Evolutionary conservation across 352 stramenopile genomes (phyloP).

Genomic region (Detonula confervacea): DNA sequence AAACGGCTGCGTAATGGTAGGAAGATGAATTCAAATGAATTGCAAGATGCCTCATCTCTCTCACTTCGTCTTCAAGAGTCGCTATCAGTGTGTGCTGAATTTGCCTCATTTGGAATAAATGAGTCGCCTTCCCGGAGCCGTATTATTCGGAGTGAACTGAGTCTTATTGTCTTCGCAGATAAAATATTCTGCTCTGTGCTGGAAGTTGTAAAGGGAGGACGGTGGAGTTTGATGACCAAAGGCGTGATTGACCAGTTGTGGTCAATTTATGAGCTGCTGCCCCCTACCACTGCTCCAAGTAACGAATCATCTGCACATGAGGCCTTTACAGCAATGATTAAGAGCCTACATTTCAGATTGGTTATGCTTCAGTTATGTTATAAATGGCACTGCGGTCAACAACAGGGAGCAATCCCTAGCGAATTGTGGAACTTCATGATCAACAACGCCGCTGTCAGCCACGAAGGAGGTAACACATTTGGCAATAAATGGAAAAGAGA

Average conservation of each 20-base stretch:
- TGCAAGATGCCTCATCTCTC: conserved; percentile 5
- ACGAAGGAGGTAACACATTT: not conserved
- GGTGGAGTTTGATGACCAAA: conserved; percentile 21
- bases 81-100: conserved; percentile 37
- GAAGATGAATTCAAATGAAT: conserved; percentile 11
- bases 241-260: conserved; percentile 40
- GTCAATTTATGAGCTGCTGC: conserved; percentile 48
- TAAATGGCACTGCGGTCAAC: conserved; percentile 52
- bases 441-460: not conserved
- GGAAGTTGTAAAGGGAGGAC: conserved; percentile 24
- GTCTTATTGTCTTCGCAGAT: conserved; percentile 40
- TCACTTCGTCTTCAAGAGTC: conserved; percentile 21
- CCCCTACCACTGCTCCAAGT: conserved; percentile 1
- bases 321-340: not conserved
- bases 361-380: conserved; percentile 41
- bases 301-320: not conserved
- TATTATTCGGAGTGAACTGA: conserved; percentile 23
- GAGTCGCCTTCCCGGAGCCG: conserved; percentile 3
- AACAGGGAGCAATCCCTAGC: conserved; percentile 9
- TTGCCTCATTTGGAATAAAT: conserved; percentile 38
- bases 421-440: conserved; percentile 35
- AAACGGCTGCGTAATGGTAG: conserved; percentile 13
- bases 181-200: conserved; percentile 36
- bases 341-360: conserved; percentile 41
- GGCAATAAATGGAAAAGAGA: conserved; percentile 26